Evolutionary conservation across 768 basidiomycete genomes (phyloP).

Genomic region (Leccinum rimulosum): DNA sequence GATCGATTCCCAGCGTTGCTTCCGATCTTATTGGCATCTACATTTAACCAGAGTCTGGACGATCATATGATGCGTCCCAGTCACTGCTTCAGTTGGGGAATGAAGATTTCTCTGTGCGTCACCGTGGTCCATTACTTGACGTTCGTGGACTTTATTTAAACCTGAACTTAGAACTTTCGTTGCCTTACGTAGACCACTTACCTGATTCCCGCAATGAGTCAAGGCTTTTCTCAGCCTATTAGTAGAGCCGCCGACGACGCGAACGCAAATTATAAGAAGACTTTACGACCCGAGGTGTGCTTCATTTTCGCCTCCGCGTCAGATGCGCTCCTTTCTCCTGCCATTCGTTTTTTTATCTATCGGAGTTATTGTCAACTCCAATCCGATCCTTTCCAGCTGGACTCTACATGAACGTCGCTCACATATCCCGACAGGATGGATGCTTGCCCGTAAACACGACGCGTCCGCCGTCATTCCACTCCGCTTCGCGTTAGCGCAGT

Average conservation of each 20-base stretch:
- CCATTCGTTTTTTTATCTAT: slow-evolving; percentile 23
- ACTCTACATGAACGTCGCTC: slow-evolving; percentile 29
- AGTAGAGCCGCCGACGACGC: neutral
- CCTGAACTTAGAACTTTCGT: neutral
- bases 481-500: slow-evolving; percentile 45
- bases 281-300: neutral
- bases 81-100: neutral
- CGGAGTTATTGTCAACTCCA: slow-evolving; percentile 9
- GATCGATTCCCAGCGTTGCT: neutral
- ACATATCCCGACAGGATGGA: slow-evolving; percentile 40
- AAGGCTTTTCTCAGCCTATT: neutral
- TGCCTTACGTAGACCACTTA: neutral
- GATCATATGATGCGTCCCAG: neutral
- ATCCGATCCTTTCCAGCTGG: slow-evolving; percentile 7
- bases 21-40: neutral
- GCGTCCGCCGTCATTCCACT: slow-evolving; percentile 38
- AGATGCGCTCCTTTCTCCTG: slow-evolving; percentile 20
- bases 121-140: neutral
- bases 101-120: neutral
- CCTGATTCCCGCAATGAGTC: neutral
- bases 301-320: neutral
- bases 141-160: neutral
- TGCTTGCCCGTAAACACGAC: slow-evolving; percentile 27
- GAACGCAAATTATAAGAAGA: neutral
- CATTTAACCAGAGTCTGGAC: neutral